A percentile compares a stretch with the other conserved stretches of the same genome.
phyloP scores from a whole-genome alignment of 345 rosid genomes.

The Durio zibethinus region DNA sequence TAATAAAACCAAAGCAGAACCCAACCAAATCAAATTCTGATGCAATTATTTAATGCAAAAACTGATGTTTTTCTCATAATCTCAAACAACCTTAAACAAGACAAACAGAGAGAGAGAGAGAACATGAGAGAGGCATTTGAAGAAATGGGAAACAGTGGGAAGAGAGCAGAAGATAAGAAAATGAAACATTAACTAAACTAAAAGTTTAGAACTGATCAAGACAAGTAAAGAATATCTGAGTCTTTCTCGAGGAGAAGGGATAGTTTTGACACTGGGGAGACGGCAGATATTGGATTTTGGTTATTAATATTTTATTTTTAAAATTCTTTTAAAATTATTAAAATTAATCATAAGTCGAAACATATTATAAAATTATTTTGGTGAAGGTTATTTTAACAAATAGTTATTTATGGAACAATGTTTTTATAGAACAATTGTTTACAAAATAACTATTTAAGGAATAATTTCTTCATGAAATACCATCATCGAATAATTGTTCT shows the following conservation, averaged over 20 bases:
- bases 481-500: too few relatives aligned
- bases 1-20: neutral
- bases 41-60: neutral
- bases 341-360: too few relatives aligned
- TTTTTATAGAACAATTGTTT: too few relatives aligned
- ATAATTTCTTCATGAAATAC: too few relatives aligned
- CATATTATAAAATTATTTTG: too few relatives aligned
- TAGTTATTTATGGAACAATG: too few relatives aligned
- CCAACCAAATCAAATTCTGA: neutral
- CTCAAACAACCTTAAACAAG: neutral
- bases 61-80: neutral
- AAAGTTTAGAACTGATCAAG: neutral
- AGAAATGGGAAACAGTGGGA: neutral
- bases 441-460: too few relatives aligned
- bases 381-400: too few relatives aligned
- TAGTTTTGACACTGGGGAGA: too few relatives aligned
- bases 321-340: too few relatives aligned
- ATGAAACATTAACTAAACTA: neutral
- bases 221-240: neutral
- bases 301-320: too few relatives aligned
- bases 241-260: slow-evolving; percentile 5
- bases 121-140: slow-evolving; percentile 2
- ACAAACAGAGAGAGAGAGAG: neutral
- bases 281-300: too few relatives aligned
- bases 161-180: neutral